Base-by-base conservation (phyloP, 2,329 filamentous ascomycete genomes). In the Clarireedia sp. region DNA sequence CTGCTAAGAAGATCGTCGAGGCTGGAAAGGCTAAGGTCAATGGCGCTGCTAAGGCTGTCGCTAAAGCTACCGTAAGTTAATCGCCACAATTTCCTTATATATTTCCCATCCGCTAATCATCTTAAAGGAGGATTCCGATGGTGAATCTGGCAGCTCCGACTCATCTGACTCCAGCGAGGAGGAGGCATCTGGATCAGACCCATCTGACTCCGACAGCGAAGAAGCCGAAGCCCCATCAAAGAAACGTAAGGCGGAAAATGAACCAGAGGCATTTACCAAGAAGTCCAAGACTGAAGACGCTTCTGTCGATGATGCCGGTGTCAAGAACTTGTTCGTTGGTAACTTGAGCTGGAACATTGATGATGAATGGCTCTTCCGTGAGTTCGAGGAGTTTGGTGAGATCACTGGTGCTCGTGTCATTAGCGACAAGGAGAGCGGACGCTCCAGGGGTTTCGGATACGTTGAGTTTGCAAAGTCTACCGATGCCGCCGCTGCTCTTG, bases 261-360 rank as follows among this genome's bases (percentile, higher is more conserved):
- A 72, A 47, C 68, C 71, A 23, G 59, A 50, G 47, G 68, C 74
- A 45, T 67, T 71, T 33, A 65, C 73, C 43, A 82, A 81, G 74
- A 81, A 80, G 72, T 70, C 72, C 62, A 80, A 79, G 72, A 74
- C 71, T 43, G 72, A 75, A 60, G 68, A 50, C 4, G 12, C 65
- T 60, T 68, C 62, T 43, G 70, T 62, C 40, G 70, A 69, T 45
- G 71, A 70, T 53, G 69, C 66, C 61, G 71, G 73, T 43, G 72
- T 73, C 62, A 78, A 76, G 70, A 88, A 86, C 71, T 76, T 89
- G 54, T 89, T 88, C 71, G 77, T 87, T 63, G 86, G 86, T 59
- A 86, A 85, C 72, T 74, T 89, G 62, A 87, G 84, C 69, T 89
- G 85, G 85, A 87, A 85, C 69, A 75, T 89, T 57, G 85, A 88